phyloP scores from a whole-genome alignment of 805 yeast genomes.

The Allodekkera sacchari region DNA sequence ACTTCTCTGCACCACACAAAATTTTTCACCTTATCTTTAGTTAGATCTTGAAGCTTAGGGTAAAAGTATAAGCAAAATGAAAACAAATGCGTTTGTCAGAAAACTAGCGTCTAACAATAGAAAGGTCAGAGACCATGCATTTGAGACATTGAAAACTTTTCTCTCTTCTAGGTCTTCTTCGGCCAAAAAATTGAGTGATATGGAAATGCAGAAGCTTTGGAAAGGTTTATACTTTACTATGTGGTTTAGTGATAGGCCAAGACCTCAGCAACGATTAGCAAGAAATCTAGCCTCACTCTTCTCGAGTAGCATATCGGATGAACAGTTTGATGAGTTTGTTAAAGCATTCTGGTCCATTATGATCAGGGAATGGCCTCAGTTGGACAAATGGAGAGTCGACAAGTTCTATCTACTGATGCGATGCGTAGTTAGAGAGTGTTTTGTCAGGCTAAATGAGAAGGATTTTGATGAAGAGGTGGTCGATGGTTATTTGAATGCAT shows the following conservation, averaged over 20 bases:
- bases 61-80: slow-evolving; percentile 10
- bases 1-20: no score
- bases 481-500: slow-evolving; percentile 32
- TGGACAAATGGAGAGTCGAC: slow-evolving; percentile 84
- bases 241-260: slow-evolving; percentile 95
- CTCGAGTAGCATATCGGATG: slow-evolving; percentile 33
- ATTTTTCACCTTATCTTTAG: neutral
- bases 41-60: neutral
- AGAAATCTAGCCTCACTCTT: slow-evolving; percentile 53
- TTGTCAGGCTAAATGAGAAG: slow-evolving; percentile 44
- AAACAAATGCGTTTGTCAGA: slow-evolving; percentile 56
- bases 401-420: slow-evolving; percentile 78
- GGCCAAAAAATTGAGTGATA: slow-evolving; percentile 31
- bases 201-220: slow-evolving; percentile 82
- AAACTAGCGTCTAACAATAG: slow-evolving; percentile 79
- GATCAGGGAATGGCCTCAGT: slow-evolving; percentile 70
- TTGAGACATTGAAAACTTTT: slow-evolving; percentile 54
- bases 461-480: slow-evolving; percentile 49
- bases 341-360: slow-evolving; percentile 78
- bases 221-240: slow-evolving; percentile 90
- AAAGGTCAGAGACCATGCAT: slow-evolving; percentile 64
- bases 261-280: slow-evolving; percentile 84
- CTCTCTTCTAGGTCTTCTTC: slow-evolving; percentile 35
- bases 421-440: slow-evolving; percentile 58
- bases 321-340: slow-evolving; percentile 43